phyloP scores from a whole-genome alignment of 2,329 filamentous ascomycete genomes.

The Penicillium corylophilum region DNA sequence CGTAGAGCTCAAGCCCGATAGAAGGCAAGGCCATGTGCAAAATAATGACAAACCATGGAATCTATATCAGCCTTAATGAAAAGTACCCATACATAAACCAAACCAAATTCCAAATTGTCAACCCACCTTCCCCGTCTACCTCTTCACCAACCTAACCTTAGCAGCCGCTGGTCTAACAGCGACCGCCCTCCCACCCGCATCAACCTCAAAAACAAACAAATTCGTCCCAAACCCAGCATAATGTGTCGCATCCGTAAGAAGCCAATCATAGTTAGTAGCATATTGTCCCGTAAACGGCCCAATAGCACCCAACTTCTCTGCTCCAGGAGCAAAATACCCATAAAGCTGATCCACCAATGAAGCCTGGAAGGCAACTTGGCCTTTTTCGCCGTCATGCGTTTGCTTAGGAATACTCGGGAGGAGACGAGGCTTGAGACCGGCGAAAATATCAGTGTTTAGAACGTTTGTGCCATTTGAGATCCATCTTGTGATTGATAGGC shows the following conservation, averaged over 20 bases:
- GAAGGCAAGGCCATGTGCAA: too few relatives aligned
- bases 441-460: background rate
- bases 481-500: constrained; percentile 29
- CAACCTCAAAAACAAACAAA: constrained; percentile 30
- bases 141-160: constrained; percentile 17
- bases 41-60: too few relatives aligned
- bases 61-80: too few relatives aligned
- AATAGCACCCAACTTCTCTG: background rate
- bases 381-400: too few relatives aligned
- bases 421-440: too few relatives aligned
- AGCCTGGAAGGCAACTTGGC: background rate
- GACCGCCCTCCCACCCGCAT: constrained; percentile 21
- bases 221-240: constrained; percentile 26
- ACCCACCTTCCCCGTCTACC: background rate
- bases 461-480: constrained; percentile 33
- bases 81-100: too few relatives aligned
- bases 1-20: too few relatives aligned
- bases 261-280: background rate
- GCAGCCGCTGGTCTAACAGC: constrained; percentile 19
- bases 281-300: constrained; percentile 3
- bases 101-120: too few relatives aligned
- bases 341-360: background rate
- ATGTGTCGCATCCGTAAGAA: constrained; percentile 14
- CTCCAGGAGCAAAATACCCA: background rate
- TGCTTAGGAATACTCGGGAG: too few relatives aligned